Evolutionary conservation across 768 basidiomycete species (phyloP).

Genomic region (Leccinum variicolor): DNA sequence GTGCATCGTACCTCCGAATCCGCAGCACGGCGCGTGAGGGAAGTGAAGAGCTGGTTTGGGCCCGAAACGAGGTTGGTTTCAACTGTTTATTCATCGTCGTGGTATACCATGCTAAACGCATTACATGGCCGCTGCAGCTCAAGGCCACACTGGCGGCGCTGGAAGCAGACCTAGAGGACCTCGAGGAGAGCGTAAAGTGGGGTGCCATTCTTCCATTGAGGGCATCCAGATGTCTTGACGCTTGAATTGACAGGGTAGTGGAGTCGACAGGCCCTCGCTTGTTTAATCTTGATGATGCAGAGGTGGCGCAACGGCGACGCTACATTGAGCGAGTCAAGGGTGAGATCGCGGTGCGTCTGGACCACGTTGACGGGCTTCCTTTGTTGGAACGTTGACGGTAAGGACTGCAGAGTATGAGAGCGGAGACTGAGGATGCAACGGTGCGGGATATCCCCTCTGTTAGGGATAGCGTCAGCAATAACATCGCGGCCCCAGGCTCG

Average conservation of each 20-base stretch:
- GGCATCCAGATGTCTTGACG: not conserved
- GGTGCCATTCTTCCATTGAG: conserved; percentile 14
- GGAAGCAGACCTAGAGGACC: conserved; percentile 85
- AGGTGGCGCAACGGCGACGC: conserved; percentile 70
- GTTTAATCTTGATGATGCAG: conserved; percentile 77
- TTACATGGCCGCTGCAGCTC: conserved; percentile 42
- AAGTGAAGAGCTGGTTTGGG: conserved; percentile 79
- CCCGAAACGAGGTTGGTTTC: conserved; percentile 63
- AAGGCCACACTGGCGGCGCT: conserved; percentile 73
- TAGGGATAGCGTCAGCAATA: not conserved
- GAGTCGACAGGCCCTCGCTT: conserved; percentile 80
- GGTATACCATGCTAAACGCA: not conserved
- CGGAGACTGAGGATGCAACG: conserved; percentile 43
- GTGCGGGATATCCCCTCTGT: conserved; percentile 9
- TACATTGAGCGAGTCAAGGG: conserved; percentile 74
- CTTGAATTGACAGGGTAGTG: conserved; percentile 58
- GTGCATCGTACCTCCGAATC: conserved; percentile 76
- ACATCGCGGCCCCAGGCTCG: conserved; percentile 2
- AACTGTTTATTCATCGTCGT: not conserved
- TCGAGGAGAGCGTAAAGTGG: conserved; percentile 92
- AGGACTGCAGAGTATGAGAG: conserved; percentile 69
- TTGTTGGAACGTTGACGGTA: conserved; percentile 25
- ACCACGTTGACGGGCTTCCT: conserved; percentile 3
- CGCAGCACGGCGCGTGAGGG: conserved; percentile 68
- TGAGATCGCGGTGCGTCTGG: conserved; percentile 72